phyloP scores from a whole-genome alignment of 495 filamentous ascomycete genomes.

The Bombardia bombarda region DNA sequence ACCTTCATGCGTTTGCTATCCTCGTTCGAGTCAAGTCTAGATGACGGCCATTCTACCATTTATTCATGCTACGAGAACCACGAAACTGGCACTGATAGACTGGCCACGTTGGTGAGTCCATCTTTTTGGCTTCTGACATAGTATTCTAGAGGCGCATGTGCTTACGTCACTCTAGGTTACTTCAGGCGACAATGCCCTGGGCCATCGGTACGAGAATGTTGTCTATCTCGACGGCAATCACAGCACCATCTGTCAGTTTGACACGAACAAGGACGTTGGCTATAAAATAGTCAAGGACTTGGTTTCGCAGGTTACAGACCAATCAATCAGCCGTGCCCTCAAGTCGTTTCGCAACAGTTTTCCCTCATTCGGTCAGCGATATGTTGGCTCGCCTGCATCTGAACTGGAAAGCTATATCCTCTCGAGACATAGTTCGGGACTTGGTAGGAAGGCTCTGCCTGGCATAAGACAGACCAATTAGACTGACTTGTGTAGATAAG shows the following conservation, averaged over 20 bases:
- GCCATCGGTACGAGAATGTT: conserved; percentile 4
- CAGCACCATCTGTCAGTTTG: conserved; percentile 4
- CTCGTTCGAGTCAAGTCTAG: conserved; percentile 3
- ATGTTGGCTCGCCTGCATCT: not conserved
- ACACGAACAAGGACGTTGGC: not conserved
- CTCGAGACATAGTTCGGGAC: not conserved
- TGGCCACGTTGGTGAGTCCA: conserved; percentile 1
- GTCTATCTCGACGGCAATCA: conserved; percentile 7
- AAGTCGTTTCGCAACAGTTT: not conserved
- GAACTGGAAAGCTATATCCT: conserved; percentile 1
- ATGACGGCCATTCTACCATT: conserved; percentile 3
- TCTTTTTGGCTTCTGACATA: no score
- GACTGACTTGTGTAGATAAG: not conserved
- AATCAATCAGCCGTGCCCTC: not conserved
- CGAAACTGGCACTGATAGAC: conserved; percentile 3
- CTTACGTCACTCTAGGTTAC: not conserved
- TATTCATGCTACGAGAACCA: conserved; percentile 6
- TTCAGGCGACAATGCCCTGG: conserved; percentile 5
- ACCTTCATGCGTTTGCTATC: conserved; percentile 5
- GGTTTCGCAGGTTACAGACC: not conserved
- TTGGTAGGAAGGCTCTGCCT: no score
- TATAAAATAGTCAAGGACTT: conserved; percentile 2
- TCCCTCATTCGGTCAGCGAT: not conserved
- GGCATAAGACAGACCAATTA: not conserved
- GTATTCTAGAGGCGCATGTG: not conserved